phyloP scores from a whole-genome alignment of 1,284 basidiomycete species.

The Austroboletus niveus region DNA sequence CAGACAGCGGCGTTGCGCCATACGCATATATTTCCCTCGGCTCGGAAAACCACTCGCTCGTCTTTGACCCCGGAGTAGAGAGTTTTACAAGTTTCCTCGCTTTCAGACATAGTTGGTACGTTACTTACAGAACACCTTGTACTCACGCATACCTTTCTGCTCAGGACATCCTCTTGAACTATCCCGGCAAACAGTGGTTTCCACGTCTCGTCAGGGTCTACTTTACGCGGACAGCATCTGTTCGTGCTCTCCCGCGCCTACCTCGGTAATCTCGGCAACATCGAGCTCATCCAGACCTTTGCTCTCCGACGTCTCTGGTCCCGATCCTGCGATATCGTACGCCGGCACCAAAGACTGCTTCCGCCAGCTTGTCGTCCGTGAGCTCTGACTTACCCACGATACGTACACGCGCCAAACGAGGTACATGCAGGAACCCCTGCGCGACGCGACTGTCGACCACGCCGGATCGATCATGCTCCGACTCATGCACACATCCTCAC shows the following conservation, averaged over 20 bases:
- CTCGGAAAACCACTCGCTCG: constrained; percentile 6
- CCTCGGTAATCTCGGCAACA: constrained; percentile 5
- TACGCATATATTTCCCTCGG: constrained; percentile 18
- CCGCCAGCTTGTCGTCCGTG: neutral
- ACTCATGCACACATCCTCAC: constrained; percentile 15
- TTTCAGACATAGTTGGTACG: constrained; percentile 16
- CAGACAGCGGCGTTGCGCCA: constrained; percentile 8
- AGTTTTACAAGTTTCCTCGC: constrained; percentile 18
- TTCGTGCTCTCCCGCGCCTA: constrained; percentile 15
- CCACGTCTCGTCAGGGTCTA: constrained; percentile 19
- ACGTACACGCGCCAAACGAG: constrained; percentile 6
- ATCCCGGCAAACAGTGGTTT: constrained; percentile 19
- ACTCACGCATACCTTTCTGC: too few species aligned
- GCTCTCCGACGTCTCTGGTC: constrained; percentile 11
- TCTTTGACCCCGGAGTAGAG: constrained; percentile 15
- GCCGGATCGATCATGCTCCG: constrained; percentile 17
- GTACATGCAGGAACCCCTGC: constrained; percentile 3
- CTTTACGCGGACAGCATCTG: constrained; percentile 12
- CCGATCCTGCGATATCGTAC: neutral
- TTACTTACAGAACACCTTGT: too few species aligned
- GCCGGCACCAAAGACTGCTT: neutral
- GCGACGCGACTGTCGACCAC: constrained; percentile 10
- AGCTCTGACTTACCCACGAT: constrained; percentile 25
- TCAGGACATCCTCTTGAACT: constrained; percentile 17
- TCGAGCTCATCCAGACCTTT: constrained; percentile 22